Percentiles rank a stretch among this genome's conserved stretches.
Conservation (phyloP, 768 basidiomycete species). For the Suillus ampliporus region DNA sequence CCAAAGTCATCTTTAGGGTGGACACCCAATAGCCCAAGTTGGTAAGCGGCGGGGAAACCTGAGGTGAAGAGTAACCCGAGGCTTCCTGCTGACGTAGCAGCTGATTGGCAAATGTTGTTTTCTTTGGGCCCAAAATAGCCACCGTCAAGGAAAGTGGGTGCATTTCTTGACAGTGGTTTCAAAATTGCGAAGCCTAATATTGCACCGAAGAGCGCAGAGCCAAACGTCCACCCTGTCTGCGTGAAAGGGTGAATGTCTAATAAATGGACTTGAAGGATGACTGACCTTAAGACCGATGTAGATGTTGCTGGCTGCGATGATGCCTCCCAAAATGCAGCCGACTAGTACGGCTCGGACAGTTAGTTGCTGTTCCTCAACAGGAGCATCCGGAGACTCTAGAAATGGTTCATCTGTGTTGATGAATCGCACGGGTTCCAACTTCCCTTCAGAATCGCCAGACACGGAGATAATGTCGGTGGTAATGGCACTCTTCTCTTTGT, state of each 20-base stretch:
- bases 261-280: neutral
- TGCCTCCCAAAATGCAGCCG: constrained; percentile 52
- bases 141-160: constrained; percentile 51
- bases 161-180: constrained; percentile 56
- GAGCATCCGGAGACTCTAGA: constrained; percentile 52
- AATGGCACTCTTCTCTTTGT: neutral
- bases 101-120: constrained; percentile 37
- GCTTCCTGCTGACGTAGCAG: constrained; percentile 51
- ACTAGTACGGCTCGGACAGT: constrained; percentile 51
- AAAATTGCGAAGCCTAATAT: constrained; percentile 51
- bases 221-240: constrained; percentile 64
- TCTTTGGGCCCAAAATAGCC: constrained; percentile 68
- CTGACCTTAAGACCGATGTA: constrained; percentile 61
- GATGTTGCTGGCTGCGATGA: constrained; percentile 66
- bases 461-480: neutral
- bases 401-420: constrained; percentile 44
- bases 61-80: constrained; percentile 62
- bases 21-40: constrained; percentile 51
- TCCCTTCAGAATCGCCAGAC: constrained; percentile 1
- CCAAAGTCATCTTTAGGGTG: constrained; percentile 58
- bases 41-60: constrained; percentile 64
- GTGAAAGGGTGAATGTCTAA: neutral
- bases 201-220: constrained; percentile 59
- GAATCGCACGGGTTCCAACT: neutral
- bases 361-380: constrained; percentile 53